Percentiles rank a stretch among this genome's conserved stretches.
These are phyloP conservation scores for Trichophyton mentagrophytes DNA, from an alignment of 2,329 filamentous ascomycete species.

Conservation along the genomic window DNA sequence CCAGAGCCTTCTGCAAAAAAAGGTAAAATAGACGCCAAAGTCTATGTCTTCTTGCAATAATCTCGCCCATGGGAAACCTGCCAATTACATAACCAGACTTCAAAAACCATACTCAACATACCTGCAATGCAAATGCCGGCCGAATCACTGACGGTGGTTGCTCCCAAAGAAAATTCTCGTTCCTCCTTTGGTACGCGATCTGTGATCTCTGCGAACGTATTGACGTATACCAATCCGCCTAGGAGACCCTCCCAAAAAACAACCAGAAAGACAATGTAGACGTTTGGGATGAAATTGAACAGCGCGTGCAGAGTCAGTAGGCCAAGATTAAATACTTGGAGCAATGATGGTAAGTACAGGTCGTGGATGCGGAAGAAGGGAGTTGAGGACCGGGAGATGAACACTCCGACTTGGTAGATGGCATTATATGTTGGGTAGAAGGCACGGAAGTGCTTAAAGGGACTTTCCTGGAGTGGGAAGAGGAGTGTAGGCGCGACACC, in stretches of 20 bases:
- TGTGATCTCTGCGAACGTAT: conserved; percentile 88
- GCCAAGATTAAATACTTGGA: conserved; percentile 68
- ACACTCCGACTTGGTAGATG: conserved; percentile 89
- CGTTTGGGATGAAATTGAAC: conserved; percentile 66
- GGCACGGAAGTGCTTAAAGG: conserved; percentile 66
- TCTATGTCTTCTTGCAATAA: conserved; percentile 46
- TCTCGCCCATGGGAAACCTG: conserved; percentile 70
- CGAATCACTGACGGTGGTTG: conserved; percentile 84
- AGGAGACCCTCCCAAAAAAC: conserved; percentile 91
- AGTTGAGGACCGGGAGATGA: conserved; percentile 81
- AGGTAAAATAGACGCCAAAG: background rate
- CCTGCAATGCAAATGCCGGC: conserved; percentile 82
- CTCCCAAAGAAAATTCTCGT: conserved; percentile 79
- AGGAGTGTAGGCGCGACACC: conserved; percentile 81
- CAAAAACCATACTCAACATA: conserved; percentile 68
- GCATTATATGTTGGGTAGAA: conserved; percentile 95
- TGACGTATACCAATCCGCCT: conserved; percentile 86
- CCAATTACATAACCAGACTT: conserved; percentile 69
- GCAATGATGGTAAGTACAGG: conserved; percentile 67
- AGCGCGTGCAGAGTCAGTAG: conserved; percentile 65
- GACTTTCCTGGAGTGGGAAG: conserved; percentile 63
- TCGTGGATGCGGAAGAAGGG: conserved; percentile 71
- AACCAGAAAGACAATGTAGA: conserved; percentile 73
- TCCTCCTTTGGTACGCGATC: conserved; percentile 65
- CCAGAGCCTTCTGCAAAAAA: background rate